Base-by-base conservation (phyloP, 225 moss, liverwort and hornwort genomes). In the Marchantia paleacea region DNA sequence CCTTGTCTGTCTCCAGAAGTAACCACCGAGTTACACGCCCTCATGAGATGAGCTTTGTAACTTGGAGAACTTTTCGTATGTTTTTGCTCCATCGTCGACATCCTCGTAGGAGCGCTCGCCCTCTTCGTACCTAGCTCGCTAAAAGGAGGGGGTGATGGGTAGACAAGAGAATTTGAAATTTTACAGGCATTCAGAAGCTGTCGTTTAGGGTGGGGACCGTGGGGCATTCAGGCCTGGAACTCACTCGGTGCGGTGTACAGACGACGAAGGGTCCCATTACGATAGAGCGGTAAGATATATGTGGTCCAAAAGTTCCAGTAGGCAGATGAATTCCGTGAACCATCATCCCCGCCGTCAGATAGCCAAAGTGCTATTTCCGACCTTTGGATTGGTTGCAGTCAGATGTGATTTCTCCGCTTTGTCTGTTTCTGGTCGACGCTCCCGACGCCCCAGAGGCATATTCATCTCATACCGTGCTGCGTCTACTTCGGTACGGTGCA, bases 211-310 rank as follows among this genome's bases (percentile, higher is more conserved):
- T 50, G 24, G 20, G 31, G 24, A 8, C 62, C 8, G 8, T 7
- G n/a, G n/a, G n/a, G 20, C 11, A 12, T 16, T 55, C 13, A 55
- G 55, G 55, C 55, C 8, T 10, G 13, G 1, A 16, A 55, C n/a
- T 12, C 13, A 16, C 55, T 55, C 11, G 13, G 11, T 55, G 3
- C 63, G 20, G 63, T 63, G n/a, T 63, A 28, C n/a, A 3, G 66
- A 20, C 12, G 66, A 66, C 22, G 28, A 29, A 73, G 25, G 14
- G 73, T 14, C 0, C 24, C 12, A 51, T 24, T 52, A 53, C 25
- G 54, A 55, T 55, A 74, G 53, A 29, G 55, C 12, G 74, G 74
- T 74, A 74, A 74, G 54, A 29, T 74, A 55, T 74, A 54, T 74
- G 74, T 74, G 74, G 74, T 16, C 22, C 26, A 73, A 53, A 51